A percentile compares a stretch with the other conserved stretches of the same genome.
phyloP scores from a whole-genome alignment of 2,329 filamentous ascomycete genomes.

The Knufia fluminis region DNA sequence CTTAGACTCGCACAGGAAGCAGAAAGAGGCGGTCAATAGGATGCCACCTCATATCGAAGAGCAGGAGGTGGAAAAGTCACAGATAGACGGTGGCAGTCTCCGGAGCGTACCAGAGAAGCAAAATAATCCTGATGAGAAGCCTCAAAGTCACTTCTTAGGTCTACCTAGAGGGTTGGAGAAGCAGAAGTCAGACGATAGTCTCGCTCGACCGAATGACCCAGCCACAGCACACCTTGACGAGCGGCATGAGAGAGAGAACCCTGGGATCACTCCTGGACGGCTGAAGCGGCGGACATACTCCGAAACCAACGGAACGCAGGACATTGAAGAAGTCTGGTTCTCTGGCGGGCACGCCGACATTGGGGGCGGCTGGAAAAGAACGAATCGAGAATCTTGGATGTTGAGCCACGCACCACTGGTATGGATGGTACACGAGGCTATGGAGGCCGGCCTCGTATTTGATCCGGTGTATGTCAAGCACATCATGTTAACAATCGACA shows the following conservation, averaged over 20 bases:
- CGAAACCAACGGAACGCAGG: conserved; percentile 45
- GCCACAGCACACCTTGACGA: conserved; percentile 10
- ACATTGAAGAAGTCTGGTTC: conserved; percentile 69
- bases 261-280: background rate
- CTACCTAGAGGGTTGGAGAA: background rate
- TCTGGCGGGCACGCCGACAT: conserved; percentile 70
- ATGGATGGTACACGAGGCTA: conserved; percentile 60
- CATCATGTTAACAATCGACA: background rate
- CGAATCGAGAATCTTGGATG: conserved; percentile 46
- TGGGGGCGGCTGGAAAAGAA: conserved; percentile 49
- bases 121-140: background rate
- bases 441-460: conserved; percentile 59
- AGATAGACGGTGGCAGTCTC: background rate
- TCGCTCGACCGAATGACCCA: conserved; percentile 11
- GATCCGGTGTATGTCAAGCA: conserved; percentile 54
- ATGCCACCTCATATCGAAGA: background rate
- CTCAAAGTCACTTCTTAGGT: background rate
- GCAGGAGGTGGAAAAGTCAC: background rate
- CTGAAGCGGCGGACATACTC: conserved; percentile 19
- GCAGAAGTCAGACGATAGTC: conserved; percentile 12
- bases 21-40: background rate
- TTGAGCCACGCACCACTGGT: conserved; percentile 60
- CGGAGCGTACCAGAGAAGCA: conserved; percentile 3
- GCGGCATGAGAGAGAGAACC: background rate
- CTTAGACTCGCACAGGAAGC: background rate